phyloP scores from a whole-genome alignment of 768 basidiomycete species.

The Fistulinella prunicolor region DNA sequence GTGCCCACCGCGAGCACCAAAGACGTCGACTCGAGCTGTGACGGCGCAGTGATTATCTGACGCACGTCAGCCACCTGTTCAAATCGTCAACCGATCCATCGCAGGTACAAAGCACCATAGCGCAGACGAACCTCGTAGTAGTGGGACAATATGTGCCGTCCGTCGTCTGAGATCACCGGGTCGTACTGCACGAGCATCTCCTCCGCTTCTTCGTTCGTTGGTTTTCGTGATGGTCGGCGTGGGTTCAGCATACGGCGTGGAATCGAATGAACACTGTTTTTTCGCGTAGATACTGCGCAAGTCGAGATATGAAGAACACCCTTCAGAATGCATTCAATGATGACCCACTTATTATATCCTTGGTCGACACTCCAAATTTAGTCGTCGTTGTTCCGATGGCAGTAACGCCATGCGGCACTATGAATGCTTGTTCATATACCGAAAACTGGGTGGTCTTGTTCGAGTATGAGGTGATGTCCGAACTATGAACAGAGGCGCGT shows the following conservation, averaged over 20 bases:
- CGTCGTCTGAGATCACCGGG: constrained; percentile 70
- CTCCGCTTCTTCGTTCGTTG: constrained; percentile 74
- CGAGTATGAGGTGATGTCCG: constrained; percentile 54
- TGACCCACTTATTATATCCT: constrained; percentile 80
- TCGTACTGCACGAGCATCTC: constrained; percentile 88
- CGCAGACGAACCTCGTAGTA: constrained; percentile 43
- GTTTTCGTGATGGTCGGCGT: constrained; percentile 73
- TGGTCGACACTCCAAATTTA: constrained; percentile 83
- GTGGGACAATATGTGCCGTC: constrained; percentile 54
- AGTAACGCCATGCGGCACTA: constrained; percentile 66
- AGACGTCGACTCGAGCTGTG: constrained; percentile 89
- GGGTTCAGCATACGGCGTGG: constrained; percentile 77
- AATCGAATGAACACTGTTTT: constrained; percentile 71
- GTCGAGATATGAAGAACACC: background rate
- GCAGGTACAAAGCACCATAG: constrained; percentile 13
- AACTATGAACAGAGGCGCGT: constrained; percentile 38
- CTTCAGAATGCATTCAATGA: background rate
- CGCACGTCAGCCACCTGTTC: constrained; percentile 64
- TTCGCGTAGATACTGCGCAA: constrained; percentile 67
- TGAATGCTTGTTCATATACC: constrained; percentile 65
- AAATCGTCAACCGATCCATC: background rate
- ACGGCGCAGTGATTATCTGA: constrained; percentile 72
- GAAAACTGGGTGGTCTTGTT: constrained; percentile 51
- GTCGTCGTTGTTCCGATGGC: constrained; percentile 76
- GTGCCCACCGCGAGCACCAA: constrained; percentile 83